A percentile compares a stretch with the other conserved stretches of the same genome.
phyloP scores from a whole-genome alignment of 1,284 basidiomycete species.

The Trichosporon asahii region DNA sequence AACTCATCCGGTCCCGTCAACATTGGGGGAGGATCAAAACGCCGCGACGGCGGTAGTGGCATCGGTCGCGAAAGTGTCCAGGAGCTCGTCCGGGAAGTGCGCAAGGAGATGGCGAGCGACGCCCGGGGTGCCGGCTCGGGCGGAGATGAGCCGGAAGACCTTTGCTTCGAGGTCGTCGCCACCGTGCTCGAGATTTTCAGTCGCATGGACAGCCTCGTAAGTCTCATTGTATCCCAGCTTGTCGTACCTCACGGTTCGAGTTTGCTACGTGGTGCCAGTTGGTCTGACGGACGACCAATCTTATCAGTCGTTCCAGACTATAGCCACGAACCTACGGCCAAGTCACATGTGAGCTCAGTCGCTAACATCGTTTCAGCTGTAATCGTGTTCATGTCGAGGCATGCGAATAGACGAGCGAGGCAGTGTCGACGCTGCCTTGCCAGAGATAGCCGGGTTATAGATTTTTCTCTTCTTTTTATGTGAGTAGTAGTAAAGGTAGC shows the following conservation, averaged over 20 bases:
- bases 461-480: slow-evolving; percentile 3
- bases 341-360: not conserved
- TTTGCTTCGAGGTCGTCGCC: slow-evolving; percentile 81
- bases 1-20: slow-evolving; percentile 39
- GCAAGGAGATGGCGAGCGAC: slow-evolving; percentile 61
- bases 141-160: slow-evolving; percentile 66
- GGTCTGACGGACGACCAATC: too few species aligned
- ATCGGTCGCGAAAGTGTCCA: slow-evolving; percentile 63
- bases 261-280: not conserved
- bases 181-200: slow-evolving; percentile 87
- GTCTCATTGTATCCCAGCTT: slow-evolving; percentile 17
- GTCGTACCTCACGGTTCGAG: too few species aligned
- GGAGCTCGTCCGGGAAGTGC: slow-evolving; percentile 73
- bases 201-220: slow-evolving; percentile 74
- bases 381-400: not conserved
- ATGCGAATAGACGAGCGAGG: not conserved
- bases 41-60: slow-evolving; percentile 46
- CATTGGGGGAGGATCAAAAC: slow-evolving; percentile 43
- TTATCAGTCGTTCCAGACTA: too few species aligned
- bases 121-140: slow-evolving; percentile 65
- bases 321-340: too few species aligned
- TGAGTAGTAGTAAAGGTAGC: slow-evolving; percentile 11
- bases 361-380: not conserved
- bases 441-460: slow-evolving; percentile 1
- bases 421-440: not conserved